Percentiles rank a stretch among this genome's conserved stretches.
Evolutionary conservation across 116 monocot species (phyloP).

Genomic region (Thalassia testudinum): DNA sequence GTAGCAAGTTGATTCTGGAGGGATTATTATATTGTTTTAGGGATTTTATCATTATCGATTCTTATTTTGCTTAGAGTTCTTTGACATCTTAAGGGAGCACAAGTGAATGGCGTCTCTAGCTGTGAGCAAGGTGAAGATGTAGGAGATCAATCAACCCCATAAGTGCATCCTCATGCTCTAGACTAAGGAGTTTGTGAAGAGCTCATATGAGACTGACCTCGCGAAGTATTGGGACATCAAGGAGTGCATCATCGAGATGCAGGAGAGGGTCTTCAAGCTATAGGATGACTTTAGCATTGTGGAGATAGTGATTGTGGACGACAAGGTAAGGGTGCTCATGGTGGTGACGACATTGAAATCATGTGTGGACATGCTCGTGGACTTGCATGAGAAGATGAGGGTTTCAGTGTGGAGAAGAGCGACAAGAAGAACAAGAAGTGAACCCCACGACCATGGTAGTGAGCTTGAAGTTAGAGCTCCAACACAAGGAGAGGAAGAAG

Average conservation of each 20-base stretch:
- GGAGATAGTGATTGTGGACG: conserved; percentile 45
- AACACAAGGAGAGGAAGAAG: no score
- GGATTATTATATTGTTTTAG: no score
- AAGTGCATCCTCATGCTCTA: conserved; percentile 66
- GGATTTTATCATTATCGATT: no score
- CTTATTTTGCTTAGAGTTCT: no score
- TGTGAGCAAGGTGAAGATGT: conserved; percentile 10
- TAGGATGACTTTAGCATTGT: conserved; percentile 37
- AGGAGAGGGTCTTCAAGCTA: conserved; percentile 39
- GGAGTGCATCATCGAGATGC: conserved; percentile 49
- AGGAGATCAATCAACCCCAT: conserved; percentile 63
- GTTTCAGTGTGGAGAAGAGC: no score
- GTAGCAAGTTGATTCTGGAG: no score
- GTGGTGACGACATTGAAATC: conserved; percentile 55
- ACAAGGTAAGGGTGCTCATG: conserved; percentile 78
- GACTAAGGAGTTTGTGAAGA: conserved; percentile 79
- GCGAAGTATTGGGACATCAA: conserved; percentile 75
- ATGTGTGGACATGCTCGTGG: conserved; percentile 49
- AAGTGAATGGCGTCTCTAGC: neutral
- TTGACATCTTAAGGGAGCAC: no score
- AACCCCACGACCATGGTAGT: no score
- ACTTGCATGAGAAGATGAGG: conserved; percentile 40
- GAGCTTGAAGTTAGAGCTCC: no score
- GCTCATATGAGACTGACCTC: conserved; percentile 49
- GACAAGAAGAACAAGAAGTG: no score